Evolutionary conservation across 2,329 filamentous ascomycete genomes (phyloP), one percentile per base, ranked within the genome.

Genomic region (Sphaerulina vaccinii): DNA sequence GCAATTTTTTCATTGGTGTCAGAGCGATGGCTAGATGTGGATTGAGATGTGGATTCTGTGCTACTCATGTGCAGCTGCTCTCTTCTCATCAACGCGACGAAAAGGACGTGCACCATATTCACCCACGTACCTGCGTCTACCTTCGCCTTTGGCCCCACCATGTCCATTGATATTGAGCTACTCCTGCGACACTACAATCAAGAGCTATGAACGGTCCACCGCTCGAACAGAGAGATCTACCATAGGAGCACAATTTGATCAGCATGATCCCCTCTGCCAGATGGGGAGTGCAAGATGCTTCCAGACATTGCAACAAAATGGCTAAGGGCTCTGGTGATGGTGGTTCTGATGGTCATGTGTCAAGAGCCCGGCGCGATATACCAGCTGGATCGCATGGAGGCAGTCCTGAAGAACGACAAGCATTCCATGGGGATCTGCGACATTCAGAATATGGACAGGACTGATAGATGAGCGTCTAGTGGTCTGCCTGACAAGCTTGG

Each of bases 71-170:
- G 32, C 32, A 15, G 11, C 13, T 29, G 27, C 7, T 13, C 27
- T 29, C 27, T 29, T n/a, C n/a, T n/a, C n/a, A n/a, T n/a, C n/a
- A n/a, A n/a, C n/a, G n/a, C n/a, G n/a, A n/a, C n/a, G n/a, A n/a
- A n/a, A n/a, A n/a, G n/a, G n/a, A n/a, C n/a, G n/a, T n/a, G n/a
- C n/a, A n/a, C n/a, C n/a, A n/a, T n/a, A n/a, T n/a, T n/a, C n/a
- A n/a, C n/a, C n/a, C n/a, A n/a, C n/a, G 27, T 29, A 57, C 54
- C 63, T 15, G 59, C 61, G n/a, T 54, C 66, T 13, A 61, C 61
- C 47, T 67, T 64, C 43, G 56, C 61, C n/a, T 52, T 66, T 10
- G 58, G 65, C 22, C 57, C 65, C 11, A 62, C 64, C 29, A 66
- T 64, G 1, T 63, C 66, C 18, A 64, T 64, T 6, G 64, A 62